phyloP scores from a whole-genome alignment of 1,284 basidiomycete species.

The Tilletia indica region DNA sequence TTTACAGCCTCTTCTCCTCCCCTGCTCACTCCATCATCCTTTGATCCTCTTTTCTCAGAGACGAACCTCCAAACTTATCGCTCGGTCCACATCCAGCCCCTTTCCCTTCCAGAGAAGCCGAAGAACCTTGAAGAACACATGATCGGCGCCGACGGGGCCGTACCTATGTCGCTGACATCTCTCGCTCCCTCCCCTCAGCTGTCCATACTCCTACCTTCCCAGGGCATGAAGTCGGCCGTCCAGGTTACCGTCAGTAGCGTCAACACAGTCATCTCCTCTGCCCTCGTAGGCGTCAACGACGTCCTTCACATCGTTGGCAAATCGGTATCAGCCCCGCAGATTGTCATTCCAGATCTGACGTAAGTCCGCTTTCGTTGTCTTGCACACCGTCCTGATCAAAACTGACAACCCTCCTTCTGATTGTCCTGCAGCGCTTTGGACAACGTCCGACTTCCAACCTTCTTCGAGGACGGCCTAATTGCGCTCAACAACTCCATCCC shows the following conservation, averaged over 20 bases:
- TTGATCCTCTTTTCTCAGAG: no score
- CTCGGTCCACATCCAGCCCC: no score
- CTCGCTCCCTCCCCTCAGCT: conserved; percentile 84
- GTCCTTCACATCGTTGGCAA: conserved; percentile 34
- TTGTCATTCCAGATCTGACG: conserved; percentile 57
- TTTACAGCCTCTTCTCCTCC: no score
- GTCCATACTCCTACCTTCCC: conserved; percentile 71
- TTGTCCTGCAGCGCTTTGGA: conserved; percentile 71
- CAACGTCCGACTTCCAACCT: conserved; percentile 78
- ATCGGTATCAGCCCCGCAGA: conserved; percentile 28
- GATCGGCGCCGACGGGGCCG: conserved; percentile 18
- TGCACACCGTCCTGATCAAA: conserved; percentile 53
- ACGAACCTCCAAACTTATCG: no score
- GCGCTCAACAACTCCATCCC: conserved; percentile 79
- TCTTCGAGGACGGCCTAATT: conserved; percentile 70
- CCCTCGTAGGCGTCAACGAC: conserved; percentile 29
- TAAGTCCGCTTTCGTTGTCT: conserved; percentile 48
- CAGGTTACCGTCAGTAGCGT: conserved; percentile 53
- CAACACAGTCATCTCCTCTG: conserved; percentile 30
- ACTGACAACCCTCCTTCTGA: conserved; percentile 69
- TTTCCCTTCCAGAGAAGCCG: no score
- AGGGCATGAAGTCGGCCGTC: conserved; percentile 69
- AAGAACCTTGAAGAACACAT: no score
- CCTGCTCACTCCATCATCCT: no score
- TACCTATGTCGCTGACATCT: conserved; percentile 80